A percentile compares a stretch with the other conserved stretches of the same genome.
Evolutionary conservation across 2,329 filamentous ascomycete genomes (phyloP).

Genomic region (Simplicillium sp.): DNA sequence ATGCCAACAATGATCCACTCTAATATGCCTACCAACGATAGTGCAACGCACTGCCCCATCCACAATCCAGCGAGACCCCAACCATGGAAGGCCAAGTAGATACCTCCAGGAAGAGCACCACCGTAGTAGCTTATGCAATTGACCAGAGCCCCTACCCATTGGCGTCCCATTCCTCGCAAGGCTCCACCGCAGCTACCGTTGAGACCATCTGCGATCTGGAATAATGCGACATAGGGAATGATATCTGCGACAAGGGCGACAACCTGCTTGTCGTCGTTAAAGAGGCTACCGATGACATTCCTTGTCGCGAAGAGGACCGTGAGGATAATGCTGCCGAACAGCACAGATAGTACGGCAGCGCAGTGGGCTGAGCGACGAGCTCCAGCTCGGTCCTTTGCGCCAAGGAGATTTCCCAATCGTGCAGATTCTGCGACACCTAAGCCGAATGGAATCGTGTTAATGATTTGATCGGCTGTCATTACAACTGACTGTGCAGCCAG

Average conservation of each 20-base stretch:
- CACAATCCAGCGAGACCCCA: slow-evolving; percentile 76
- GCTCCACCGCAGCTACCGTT: slow-evolving; percentile 79
- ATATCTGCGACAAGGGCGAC: slow-evolving; percentile 65
- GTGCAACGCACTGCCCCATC: slow-evolving; percentile 72
- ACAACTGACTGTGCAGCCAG: too few species aligned
- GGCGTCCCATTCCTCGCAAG: slow-evolving; percentile 73
- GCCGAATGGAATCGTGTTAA: too few species aligned
- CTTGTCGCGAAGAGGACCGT: slow-evolving; percentile 60
- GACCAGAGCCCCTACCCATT: slow-evolving; percentile 75
- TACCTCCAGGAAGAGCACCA: slow-evolving; percentile 70
- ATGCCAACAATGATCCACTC: slow-evolving; percentile 74
- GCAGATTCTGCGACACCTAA: too few species aligned
- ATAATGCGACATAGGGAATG: slow-evolving; percentile 78
- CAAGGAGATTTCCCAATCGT: slow-evolving; percentile 74
- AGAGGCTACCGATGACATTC: slow-evolving; percentile 65
- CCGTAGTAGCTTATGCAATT: slow-evolving; percentile 80
- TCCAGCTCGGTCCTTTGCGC: slow-evolving; percentile 53
- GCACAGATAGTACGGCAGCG: slow-evolving; percentile 62
- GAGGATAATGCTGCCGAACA: slow-evolving; percentile 60
- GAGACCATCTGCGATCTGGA: slow-evolving; percentile 82
- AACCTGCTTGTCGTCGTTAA: slow-evolving; percentile 69
- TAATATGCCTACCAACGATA: slow-evolving; percentile 68
- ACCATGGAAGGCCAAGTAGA: slow-evolving; percentile 77
- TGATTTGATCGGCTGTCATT: too few species aligned
- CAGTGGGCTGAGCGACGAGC: slow-evolving; percentile 66